Base-by-base conservation (phyloP, 2,329 filamentous ascomycete genomes). In the Xylaria digitata region DNA sequence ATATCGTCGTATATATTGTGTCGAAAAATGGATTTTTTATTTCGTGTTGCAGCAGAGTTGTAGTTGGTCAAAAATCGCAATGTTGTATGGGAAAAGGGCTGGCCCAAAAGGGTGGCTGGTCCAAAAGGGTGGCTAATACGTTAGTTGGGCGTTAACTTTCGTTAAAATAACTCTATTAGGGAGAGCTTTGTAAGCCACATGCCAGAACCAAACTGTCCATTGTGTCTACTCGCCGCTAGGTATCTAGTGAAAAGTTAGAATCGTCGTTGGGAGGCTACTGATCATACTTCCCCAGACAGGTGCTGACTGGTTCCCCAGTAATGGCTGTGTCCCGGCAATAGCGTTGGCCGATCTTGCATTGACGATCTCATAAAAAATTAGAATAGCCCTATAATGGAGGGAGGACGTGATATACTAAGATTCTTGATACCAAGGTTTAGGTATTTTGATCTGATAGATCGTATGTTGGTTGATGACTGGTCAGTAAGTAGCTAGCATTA, bases 381-480 rank as follows among this genome's bases (percentile, higher is more conserved):
- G 9, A 15, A 40, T 15, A 15, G 8, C 26, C 34, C 26, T n/a
- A 17, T 34, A 34, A 17, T 13, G 32, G 26, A 19, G 6, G 4
- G 21, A 21, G n/a, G n/a, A n/a, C 30, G 4, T 13, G 8, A 49
- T 30, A 30, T 54, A 13, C 30, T 45, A n/a, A 49, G 15, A 40
- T n/a, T 42, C 17, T 15, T 40, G 13, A 48, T 48, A 61, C 19
- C 17, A 30, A 7, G 13, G 48, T 30, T n/a, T 48, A 32, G 32
- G 17, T 26, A 15, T 32, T 15, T 9, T n/a, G 13, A 52, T 43
- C 37, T 52, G 34, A 52, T 40, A 60, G 46, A 40, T 61, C 46
- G 46, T 30, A 23, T 43, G 37, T 21, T 15, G 7, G 19, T 9
- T 50, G 34, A 34, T 48, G 43, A 57, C 55, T 42, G 32, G 37